Conservation (phyloP, 2,329 filamentous ascomycete species). For the Sordariomycetes sp. region DNA sequence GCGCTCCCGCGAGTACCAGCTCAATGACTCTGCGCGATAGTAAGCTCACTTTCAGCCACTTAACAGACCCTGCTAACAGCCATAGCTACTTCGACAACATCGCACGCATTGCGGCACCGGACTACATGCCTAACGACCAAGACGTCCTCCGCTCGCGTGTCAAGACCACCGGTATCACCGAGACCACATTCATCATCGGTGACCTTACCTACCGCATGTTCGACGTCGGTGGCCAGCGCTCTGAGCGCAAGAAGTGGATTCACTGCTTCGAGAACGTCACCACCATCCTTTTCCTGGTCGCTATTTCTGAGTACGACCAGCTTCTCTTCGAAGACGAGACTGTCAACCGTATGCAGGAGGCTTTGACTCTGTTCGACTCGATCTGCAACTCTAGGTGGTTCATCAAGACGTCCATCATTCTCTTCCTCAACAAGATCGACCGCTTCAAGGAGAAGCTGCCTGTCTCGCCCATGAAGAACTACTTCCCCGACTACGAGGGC, state of each 20-base stretch:
- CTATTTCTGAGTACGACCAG: constrained; percentile 96
- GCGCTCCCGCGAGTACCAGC: constrained; percentile 88
- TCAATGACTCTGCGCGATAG: constrained; percentile 96
- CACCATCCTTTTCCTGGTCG: constrained; percentile 91
- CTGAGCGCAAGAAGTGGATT: constrained; percentile 98
- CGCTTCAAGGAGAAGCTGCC: constrained; percentile 80
- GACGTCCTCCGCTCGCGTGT: constrained; percentile 93
- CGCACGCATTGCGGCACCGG: constrained; percentile 77
- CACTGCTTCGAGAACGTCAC: constrained; percentile 98
- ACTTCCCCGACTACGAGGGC: constrained; percentile 87
- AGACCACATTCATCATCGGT: constrained; percentile 92
- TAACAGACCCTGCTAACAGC: background rate
- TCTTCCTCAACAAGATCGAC: constrained; percentile 88
- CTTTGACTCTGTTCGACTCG: constrained; percentile 76
- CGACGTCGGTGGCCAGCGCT: constrained; percentile 91
- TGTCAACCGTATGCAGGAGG: constrained; percentile 90
- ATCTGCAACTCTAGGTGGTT: constrained; percentile 88
- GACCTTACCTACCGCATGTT: constrained; percentile 96
- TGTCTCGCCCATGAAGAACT: constrained; percentile 76
- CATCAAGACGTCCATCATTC: constrained; percentile 79
- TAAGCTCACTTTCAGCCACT: constrained; percentile 39
- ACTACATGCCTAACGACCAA: constrained; percentile 92
- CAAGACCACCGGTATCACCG: constrained; percentile 95
- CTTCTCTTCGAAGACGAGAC: constrained; percentile 94
- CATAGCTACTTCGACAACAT: constrained; percentile 91